phyloP scores from a whole-genome alignment of 768 basidiomycete species.

The Tricholoma sp. region DNA sequence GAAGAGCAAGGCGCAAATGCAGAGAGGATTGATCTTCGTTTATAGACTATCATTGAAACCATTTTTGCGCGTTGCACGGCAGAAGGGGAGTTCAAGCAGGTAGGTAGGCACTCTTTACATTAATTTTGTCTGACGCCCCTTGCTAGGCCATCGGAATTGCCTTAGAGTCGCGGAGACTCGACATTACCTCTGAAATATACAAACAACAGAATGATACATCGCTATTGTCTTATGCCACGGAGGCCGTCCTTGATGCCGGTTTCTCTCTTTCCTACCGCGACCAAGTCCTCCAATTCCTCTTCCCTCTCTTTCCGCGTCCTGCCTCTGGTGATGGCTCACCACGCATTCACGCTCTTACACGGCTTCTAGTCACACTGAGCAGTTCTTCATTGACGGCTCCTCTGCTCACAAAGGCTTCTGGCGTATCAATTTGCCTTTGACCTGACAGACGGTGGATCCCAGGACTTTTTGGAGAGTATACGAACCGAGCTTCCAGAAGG shows the following conservation, averaged over 20 bases:
- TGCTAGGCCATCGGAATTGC: constrained; percentile 90
- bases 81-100: constrained; percentile 93
- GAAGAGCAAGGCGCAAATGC: constrained; percentile 47
- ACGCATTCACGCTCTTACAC: constrained; percentile 77
- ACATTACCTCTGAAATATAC: constrained; percentile 79
- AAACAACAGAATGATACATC: constrained; percentile 67
- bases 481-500: constrained; percentile 65
- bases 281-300: constrained; percentile 71
- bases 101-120: constrained; percentile 23
- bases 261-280: constrained; percentile 84
- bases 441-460: constrained; percentile 87
- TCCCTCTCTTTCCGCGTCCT: constrained; percentile 82
- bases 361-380: constrained; percentile 85
- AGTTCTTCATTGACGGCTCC: constrained; percentile 74
- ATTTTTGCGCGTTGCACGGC: constrained; percentile 81
- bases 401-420: constrained; percentile 61
- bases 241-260: constrained; percentile 84
- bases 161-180: constrained; percentile 84
- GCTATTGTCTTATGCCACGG: constrained; percentile 87
- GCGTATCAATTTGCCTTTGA: constrained; percentile 98
- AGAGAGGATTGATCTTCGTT: constrained; percentile 69
- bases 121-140: constrained; percentile 4
- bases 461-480: constrained; percentile 84
- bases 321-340: constrained; percentile 66
- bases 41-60: constrained; percentile 82